Evolutionary conservation across 2,329 filamentous ascomycete genomes (phyloP).

Genomic region (Huntiella savannae): DNA sequence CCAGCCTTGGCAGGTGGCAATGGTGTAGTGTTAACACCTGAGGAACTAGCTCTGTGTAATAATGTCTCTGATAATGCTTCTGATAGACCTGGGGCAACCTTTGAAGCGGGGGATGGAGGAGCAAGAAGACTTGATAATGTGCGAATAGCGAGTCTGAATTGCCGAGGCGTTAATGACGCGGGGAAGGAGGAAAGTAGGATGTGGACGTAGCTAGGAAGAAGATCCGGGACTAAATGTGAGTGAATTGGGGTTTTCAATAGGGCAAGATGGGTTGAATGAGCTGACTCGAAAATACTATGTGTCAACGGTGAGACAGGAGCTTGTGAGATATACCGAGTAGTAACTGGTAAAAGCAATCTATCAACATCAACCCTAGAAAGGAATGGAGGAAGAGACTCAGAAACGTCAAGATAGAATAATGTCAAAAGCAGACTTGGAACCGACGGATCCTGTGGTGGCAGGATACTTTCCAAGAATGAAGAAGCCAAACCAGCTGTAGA

Average conservation of each 20-base stretch:
- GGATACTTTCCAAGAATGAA: constrained; percentile 46
- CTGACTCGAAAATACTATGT: constrained; percentile 60
- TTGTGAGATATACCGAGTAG: constrained; percentile 49
- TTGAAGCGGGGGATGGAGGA: constrained; percentile 58
- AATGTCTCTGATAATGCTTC: constrained; percentile 66
- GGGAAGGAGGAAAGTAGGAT: constrained; percentile 68
- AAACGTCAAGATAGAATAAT: constrained; percentile 71
- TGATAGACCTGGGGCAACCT: constrained; percentile 55
- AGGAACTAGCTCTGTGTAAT: constrained; percentile 40
- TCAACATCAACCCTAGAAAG: constrained; percentile 36
- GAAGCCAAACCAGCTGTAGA: constrained; percentile 48
- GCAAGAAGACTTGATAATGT: constrained; percentile 66
- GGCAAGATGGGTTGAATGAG: constrained; percentile 65
- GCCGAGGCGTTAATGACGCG: constrained; percentile 54
- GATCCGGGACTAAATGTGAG: constrained; percentile 45
- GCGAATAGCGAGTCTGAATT: constrained; percentile 77
- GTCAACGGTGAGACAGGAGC: constrained; percentile 26
- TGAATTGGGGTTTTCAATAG: constrained; percentile 67
- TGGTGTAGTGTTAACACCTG: constrained; percentile 28
- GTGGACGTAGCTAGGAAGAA: constrained; percentile 70
- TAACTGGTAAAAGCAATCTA: constrained; percentile 52
- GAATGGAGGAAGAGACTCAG: constrained; percentile 47
- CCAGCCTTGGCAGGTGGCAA: constrained; percentile 19
- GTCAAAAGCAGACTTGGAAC: constrained; percentile 48
- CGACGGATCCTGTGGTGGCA: constrained; percentile 29